phyloP scores from a whole-genome alignment of 2,329 filamentous ascomycete genomes.

The Calonectria ilicicola region DNA sequence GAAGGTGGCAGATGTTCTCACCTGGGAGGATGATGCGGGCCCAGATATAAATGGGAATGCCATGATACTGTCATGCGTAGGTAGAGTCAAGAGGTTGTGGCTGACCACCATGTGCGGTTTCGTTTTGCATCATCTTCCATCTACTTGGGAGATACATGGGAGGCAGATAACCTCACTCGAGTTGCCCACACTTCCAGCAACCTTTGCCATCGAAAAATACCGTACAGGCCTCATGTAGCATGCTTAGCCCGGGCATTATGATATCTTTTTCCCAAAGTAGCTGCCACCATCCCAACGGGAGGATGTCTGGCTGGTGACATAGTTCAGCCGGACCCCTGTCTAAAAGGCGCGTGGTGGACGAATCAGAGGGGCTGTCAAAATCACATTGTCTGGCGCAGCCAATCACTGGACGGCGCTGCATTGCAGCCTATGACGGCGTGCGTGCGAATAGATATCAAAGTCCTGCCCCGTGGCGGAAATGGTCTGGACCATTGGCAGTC shows the following conservation, averaged over 20 bases:
- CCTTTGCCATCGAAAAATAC: neutral
- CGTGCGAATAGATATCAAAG: conserved; percentile 36
- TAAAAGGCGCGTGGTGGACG: conserved; percentile 14
- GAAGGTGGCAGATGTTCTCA: neutral
- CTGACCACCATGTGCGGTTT: neutral
- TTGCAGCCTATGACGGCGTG: neutral
- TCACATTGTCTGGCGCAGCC: conserved; percentile 39
- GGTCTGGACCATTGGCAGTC: conserved; percentile 38
- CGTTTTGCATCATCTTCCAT: neutral
- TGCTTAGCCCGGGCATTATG: conserved; percentile 26
- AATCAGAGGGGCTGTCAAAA: conserved; percentile 39
- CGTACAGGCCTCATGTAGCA: neutral
- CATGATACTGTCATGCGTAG: conserved; percentile 11
- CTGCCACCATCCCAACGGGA: conserved; percentile 10
- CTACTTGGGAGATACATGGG: neutral
- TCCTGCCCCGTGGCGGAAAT: conserved; percentile 35
- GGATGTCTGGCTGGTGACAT: conserved; percentile 25
- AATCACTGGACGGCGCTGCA: conserved; percentile 20
- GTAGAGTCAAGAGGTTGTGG: neutral
- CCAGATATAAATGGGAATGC: conserved; percentile 3
- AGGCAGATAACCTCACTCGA: neutral
- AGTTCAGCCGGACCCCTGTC: conserved; percentile 30
- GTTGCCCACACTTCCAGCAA: neutral
- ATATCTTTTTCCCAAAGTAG: conserved; percentile 17
- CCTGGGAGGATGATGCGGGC: neutral